Conservation (phyloP, 345 rosid species). For the Bruguiera parviflora region DNA sequence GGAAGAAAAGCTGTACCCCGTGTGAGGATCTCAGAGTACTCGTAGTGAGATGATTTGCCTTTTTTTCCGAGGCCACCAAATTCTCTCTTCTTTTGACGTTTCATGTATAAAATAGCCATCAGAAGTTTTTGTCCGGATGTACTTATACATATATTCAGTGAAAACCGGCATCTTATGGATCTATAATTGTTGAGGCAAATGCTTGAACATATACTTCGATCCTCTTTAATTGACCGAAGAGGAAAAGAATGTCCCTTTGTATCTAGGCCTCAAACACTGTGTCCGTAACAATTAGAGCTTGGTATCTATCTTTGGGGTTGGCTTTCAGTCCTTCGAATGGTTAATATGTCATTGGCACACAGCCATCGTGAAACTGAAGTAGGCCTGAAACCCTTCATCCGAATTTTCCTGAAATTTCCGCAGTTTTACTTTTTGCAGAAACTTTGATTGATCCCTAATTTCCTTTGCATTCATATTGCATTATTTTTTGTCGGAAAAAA, state of each 20-base stretch:
- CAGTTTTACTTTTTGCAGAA: not conserved
- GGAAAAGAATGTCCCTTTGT: not conserved
- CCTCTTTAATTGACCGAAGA: not conserved
- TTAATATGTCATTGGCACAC: not conserved
- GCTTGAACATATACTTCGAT: not conserved
- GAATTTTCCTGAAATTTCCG: not conserved
- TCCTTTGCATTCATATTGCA: not conserved
- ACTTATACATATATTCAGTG: not conserved
- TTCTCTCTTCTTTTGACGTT: conserved; percentile 25
- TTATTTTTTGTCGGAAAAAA: not conserved
- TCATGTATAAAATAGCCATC: conserved; percentile 17
- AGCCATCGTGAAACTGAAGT: not conserved
- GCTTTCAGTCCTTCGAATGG: not conserved
- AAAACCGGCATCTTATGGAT: not conserved
- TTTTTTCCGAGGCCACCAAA: conserved; percentile 5
- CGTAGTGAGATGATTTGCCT: conserved; percentile 17
- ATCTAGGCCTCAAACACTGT: not conserved
- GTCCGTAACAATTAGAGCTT: not conserved
- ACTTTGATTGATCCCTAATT: not conserved
- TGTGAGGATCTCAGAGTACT: conserved; percentile 18
- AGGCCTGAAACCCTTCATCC: not conserved
- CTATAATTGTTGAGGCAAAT: not conserved
- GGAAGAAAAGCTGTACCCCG: conserved; percentile 15
- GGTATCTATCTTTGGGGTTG: not conserved
- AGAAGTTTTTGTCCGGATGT: conserved; percentile 14